Evolutionary conservation across 768 basidiomycete species (phyloP).

Genomic region (Amyloporia xantha): DNA sequence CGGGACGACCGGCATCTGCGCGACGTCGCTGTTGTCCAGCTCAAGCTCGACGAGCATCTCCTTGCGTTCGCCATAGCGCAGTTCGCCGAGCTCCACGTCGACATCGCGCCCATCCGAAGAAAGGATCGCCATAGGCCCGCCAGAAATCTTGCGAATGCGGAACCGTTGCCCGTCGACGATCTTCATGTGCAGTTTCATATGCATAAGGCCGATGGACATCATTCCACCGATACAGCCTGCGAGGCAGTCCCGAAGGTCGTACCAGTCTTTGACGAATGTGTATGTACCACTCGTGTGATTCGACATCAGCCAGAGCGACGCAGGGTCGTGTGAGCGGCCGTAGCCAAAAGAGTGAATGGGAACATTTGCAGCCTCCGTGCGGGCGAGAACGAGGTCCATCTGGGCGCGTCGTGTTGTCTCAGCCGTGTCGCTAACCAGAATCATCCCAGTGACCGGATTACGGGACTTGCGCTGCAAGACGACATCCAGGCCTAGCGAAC

Average conservation of each 20-base stretch:
- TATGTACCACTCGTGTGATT: slow-evolving; percentile 97
- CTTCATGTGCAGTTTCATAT: slow-evolving; percentile 94
- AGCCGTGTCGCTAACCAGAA: slow-evolving; percentile 87
- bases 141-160: slow-evolving; percentile 91
- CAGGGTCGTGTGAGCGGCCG: slow-evolving; percentile 94
- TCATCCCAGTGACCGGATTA: slow-evolving; percentile 86
- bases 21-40: slow-evolving; percentile 65
- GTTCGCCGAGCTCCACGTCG: slow-evolving; percentile 90
- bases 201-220: slow-evolving; percentile 89
- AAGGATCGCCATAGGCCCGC: slow-evolving; percentile 81
- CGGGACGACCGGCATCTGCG: slow-evolving; percentile 15
- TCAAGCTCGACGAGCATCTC: slow-evolving; percentile 98
- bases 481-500: slow-evolving; percentile 75
- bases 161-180: slow-evolving; percentile 88
- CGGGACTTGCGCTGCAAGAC: slow-evolving; percentile 91
- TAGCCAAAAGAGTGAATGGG: slow-evolving; percentile 98
- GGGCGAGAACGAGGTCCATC: slow-evolving; percentile 96
- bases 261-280: slow-evolving; percentile 98
- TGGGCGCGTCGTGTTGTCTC: slow-evolving; percentile 91
- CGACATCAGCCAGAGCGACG: slow-evolving; percentile 97
- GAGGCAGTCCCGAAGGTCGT: slow-evolving; percentile 86
- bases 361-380: slow-evolving; percentile 93
- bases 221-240: slow-evolving; percentile 95
- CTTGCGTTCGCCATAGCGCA: slow-evolving; percentile 93
- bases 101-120: slow-evolving; percentile 91